phyloP scores from a whole-genome alignment of 2,329 filamentous ascomycete genomes.

The Davidsoniella neocaledoniae region DNA sequence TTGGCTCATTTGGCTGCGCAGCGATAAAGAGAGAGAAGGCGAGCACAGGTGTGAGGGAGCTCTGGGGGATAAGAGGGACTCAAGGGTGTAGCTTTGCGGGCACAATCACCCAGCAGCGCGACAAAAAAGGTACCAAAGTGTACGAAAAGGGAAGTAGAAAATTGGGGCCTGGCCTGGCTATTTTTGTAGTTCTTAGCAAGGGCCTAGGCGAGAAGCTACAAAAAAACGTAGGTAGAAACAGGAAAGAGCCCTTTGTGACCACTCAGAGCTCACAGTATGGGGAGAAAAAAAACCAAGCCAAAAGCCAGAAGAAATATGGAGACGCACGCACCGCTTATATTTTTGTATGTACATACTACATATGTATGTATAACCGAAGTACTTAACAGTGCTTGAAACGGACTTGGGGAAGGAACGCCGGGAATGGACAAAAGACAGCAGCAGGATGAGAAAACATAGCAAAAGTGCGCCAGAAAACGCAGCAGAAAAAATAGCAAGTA shows the following conservation, averaged over 20 bases:
- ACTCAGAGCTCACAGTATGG: not conserved
- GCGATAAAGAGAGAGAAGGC: conserved; percentile 12
- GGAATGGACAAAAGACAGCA: no score
- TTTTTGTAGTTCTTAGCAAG: not conserved
- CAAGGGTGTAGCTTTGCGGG: not conserved
- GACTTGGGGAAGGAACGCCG: no score
- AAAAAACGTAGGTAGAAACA: not conserved
- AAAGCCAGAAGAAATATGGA: not conserved
- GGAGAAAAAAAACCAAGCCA: not conserved
- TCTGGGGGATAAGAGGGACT: conserved; percentile 13
- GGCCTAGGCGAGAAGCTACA: not conserved
- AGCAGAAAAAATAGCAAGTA: no score
- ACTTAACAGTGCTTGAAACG: no score
- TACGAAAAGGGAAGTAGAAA: conserved; percentile 3
- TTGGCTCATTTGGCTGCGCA: not conserved
- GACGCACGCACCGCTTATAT: not conserved
- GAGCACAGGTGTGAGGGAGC: conserved; percentile 12
- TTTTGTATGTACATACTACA: not conserved
- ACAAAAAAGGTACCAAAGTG: conserved; percentile 9
- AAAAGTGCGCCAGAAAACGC: no score
- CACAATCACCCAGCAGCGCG: conserved; percentile 12
- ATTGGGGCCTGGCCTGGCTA: no score
- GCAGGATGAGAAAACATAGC: no score
- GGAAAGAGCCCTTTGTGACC: not conserved
- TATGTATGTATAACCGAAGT: not conserved